Percentiles rank a stretch among this genome's conserved stretches.
These are phyloP conservation scores for Taphrina deformans DNA, from an alignment of 1,139 yeast species.

Conservation along the genomic window DNA sequence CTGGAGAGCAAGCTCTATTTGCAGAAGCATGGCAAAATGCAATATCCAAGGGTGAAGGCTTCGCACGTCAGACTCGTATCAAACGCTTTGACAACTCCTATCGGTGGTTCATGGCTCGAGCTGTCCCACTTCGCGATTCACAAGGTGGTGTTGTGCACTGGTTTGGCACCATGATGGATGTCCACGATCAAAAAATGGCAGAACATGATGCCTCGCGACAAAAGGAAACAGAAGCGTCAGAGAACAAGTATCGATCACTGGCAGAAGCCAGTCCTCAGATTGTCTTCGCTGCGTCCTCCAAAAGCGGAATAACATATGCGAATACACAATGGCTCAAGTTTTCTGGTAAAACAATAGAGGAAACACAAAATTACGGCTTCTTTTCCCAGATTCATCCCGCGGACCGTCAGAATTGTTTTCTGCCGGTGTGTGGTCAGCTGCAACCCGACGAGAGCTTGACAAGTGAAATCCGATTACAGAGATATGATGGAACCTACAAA, in stretches of 20 bases:
- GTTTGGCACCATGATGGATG: conserved; percentile 47
- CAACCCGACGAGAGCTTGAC: conserved; percentile 38
- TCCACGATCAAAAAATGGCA: conserved; percentile 45
- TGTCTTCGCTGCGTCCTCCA: conserved; percentile 44
- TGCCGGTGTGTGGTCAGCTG: conserved; percentile 39
- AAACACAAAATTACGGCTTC: conserved; percentile 45
- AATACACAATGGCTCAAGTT: conserved; percentile 46
- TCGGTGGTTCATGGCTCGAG: conserved; percentile 44
- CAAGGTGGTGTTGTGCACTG: conserved; percentile 45
- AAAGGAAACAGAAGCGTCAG: conserved; percentile 45
- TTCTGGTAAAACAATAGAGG: conserved; percentile 43
- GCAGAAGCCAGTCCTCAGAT: conserved; percentile 47
- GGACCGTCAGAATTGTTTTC: conserved; percentile 43
- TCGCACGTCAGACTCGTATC: conserved; percentile 43
- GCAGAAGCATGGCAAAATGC: conserved; percentile 43
- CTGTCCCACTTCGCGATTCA: conserved; percentile 45
- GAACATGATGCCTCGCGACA: conserved; percentile 44
- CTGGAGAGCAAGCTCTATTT: conserved; percentile 43
- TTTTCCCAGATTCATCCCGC: conserved; percentile 44
- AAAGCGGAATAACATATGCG: conserved; percentile 44
- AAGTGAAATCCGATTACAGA: conserved; percentile 40
- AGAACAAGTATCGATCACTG: conserved; percentile 45
- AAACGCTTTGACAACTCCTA: conserved; percentile 46
- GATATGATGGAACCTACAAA: conserved; percentile 45
- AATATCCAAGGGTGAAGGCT: conserved; percentile 44